Percentiles rank a stretch among this genome's conserved stretches.
Conservation (phyloP, 2,329 filamentous ascomycete species). For the Dissoconium aciculare region DNA sequence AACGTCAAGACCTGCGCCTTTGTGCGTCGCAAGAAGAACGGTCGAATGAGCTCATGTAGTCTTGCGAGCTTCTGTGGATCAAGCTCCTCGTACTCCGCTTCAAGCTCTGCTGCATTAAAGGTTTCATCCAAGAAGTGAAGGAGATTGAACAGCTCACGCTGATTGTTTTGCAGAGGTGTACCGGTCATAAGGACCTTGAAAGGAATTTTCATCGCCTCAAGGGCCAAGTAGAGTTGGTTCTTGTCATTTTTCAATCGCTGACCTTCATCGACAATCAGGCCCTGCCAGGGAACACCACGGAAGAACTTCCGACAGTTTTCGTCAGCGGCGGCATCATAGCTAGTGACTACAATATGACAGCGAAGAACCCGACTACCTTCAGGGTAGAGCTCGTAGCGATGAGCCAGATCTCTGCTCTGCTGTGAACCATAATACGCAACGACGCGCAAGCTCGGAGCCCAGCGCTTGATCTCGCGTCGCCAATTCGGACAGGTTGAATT, state of each 20-base stretch:
- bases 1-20: constrained; percentile 86
- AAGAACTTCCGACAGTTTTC: constrained; percentile 52
- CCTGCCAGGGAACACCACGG: constrained; percentile 62
- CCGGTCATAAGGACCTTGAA: constrained; percentile 76
- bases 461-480: constrained; percentile 89
- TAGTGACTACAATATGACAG: constrained; percentile 86
- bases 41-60: constrained; percentile 69
- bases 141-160: constrained; percentile 88
- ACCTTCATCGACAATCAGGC: constrained; percentile 84
- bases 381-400: constrained; percentile 74
- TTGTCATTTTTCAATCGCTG: constrained; percentile 90
- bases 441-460: constrained; percentile 71
- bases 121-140: constrained; percentile 76
- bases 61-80: constrained; percentile 68
- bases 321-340: constrained; percentile 78
- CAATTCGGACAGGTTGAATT: constrained; percentile 97
- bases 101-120: constrained; percentile 55
- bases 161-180: constrained; percentile 91
- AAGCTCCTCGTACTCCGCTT: constrained; percentile 60
- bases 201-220: constrained; percentile 58
- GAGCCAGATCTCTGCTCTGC: constrained; percentile 59
- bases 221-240: constrained; percentile 61
- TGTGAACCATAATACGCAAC: constrained; percentile 83
- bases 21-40: constrained; percentile 58
- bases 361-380: constrained; percentile 49